phyloP scores from a whole-genome alignment of 2,329 filamentous ascomycete species.

The Xylariaceae sp. region DNA sequence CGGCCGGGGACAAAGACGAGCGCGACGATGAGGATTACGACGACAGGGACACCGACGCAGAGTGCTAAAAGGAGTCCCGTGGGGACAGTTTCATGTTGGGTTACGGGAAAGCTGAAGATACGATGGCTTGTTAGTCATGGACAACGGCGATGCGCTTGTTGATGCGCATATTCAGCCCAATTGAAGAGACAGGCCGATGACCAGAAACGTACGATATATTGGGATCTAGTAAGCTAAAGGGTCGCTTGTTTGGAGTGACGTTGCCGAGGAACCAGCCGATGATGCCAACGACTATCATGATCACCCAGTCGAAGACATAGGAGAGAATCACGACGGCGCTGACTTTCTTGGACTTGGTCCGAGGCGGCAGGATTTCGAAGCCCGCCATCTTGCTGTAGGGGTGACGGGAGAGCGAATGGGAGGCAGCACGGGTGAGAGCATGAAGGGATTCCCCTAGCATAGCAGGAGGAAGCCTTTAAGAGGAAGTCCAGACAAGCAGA shows the following conservation, averaged over 20 bases:
- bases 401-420: conserved; percentile 22
- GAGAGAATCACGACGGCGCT: conserved; percentile 49
- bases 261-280: conserved; percentile 56
- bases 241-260: conserved; percentile 59
- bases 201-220: conserved; percentile 59
- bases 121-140: conserved; percentile 1
- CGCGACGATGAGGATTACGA: conserved; percentile 63
- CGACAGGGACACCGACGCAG: conserved; percentile 57
- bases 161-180: neutral
- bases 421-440: conserved; percentile 21
- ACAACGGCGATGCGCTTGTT: conserved; percentile 3
- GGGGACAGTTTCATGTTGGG: conserved; percentile 65
- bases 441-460: conserved; percentile 27
- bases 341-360: conserved; percentile 22
- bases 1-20: conserved; percentile 68
- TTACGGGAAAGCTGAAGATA: conserved; percentile 58
- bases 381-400: conserved; percentile 32
- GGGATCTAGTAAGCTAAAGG: conserved; percentile 67
- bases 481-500: conserved; percentile 10
- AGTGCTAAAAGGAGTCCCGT: conserved; percentile 60
- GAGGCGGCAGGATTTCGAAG: conserved; percentile 19
- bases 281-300: conserved; percentile 55
- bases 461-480: conserved; percentile 10
- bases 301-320: conserved; percentile 70
- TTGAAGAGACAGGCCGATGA: neutral